Evolutionary conservation across 495 filamentous ascomycete species (phyloP).

Genomic region (Rhypophila decipiens): DNA sequence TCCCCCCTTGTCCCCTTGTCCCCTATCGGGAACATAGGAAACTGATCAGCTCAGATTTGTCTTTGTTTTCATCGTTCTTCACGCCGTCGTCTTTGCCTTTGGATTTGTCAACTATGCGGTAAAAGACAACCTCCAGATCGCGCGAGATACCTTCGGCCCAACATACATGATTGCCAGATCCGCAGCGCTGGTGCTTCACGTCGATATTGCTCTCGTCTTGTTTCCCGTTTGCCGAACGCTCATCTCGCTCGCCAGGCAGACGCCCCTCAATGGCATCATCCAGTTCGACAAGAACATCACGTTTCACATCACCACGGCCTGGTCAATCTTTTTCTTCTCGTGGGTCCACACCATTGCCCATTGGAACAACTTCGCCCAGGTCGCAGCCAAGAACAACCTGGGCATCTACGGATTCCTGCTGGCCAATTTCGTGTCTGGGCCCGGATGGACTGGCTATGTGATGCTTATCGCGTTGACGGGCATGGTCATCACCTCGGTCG

Average conservation of each 20-base stretch:
- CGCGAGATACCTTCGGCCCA: constrained; percentile 57
- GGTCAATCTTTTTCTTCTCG: constrained; percentile 76
- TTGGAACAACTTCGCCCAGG: constrained; percentile 73
- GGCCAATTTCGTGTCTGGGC: constrained; percentile 65
- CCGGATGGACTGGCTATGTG: constrained; percentile 73
- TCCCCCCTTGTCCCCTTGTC: neutral
- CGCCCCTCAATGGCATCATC: constrained; percentile 69
- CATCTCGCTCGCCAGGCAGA: constrained; percentile 68
- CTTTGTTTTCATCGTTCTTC: constrained; percentile 59
- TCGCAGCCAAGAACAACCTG: constrained; percentile 62
- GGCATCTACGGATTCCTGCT: constrained; percentile 65
- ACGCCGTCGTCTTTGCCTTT: constrained; percentile 64
- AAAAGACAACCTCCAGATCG: constrained; percentile 60
- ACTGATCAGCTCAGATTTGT: constrained; percentile 52
- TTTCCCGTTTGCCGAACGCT: constrained; percentile 74
- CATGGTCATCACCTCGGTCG: constrained; percentile 63
- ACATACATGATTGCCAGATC: constrained; percentile 68
- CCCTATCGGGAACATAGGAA: neutral
- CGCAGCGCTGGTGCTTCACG: constrained; percentile 63
- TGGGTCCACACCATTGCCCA: constrained; percentile 76
- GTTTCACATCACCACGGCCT: constrained; percentile 73
- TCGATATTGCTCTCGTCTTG: constrained; percentile 69
- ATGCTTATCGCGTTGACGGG: constrained; percentile 64
- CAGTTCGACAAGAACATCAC: constrained; percentile 79
- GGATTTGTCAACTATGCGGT: constrained; percentile 69